Percentiles rank a stretch among this genome's conserved stretches.
These are phyloP conservation scores for Yamadazyma sp. DNA, from an alignment of 1,139 yeast species.

Conservation along the genomic window DNA sequence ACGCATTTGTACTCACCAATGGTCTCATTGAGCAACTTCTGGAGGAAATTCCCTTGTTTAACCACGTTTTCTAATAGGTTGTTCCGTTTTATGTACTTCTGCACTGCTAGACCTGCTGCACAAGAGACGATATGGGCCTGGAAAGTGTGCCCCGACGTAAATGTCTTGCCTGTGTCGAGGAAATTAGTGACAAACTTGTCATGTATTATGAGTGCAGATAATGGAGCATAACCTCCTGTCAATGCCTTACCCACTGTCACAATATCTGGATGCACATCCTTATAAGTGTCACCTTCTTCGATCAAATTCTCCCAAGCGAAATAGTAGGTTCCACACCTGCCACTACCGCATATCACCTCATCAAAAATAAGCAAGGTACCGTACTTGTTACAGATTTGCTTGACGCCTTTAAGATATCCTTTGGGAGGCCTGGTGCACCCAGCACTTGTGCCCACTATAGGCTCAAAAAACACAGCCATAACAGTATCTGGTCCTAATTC, in stretches of 20 bases:
- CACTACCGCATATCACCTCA: slow-evolving; percentile 65
- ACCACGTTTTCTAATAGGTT: slow-evolving; percentile 46
- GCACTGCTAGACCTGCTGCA: slow-evolving; percentile 55
- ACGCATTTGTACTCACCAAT: slow-evolving; percentile 31
- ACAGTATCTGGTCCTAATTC: slow-evolving; percentile 31
- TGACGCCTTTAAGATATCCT: slow-evolving; percentile 54
- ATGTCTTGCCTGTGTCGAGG: slow-evolving; percentile 39
- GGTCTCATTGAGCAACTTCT: slow-evolving; percentile 33
- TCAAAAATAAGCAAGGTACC: slow-evolving; percentile 55
- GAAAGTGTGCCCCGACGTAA: slow-evolving; percentile 57
- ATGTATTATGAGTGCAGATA: slow-evolving; percentile 52
- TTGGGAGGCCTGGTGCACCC: slow-evolving; percentile 57
- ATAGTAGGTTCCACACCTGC: slow-evolving; percentile 27
- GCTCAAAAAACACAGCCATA: slow-evolving; percentile 51
- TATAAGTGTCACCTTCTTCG: slow-evolving; percentile 3
- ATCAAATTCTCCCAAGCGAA: slow-evolving; percentile 4
- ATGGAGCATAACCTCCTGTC: slow-evolving; percentile 60
- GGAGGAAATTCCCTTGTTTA: slow-evolving; percentile 47
- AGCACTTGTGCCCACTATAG: slow-evolving; percentile 54
- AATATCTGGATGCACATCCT: slow-evolving; percentile 42
- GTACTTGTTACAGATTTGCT: slow-evolving; percentile 52
- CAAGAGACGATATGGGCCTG: slow-evolving; percentile 59
- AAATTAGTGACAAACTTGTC: slow-evolving; percentile 45
- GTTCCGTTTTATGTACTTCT: slow-evolving; percentile 46
- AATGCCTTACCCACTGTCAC: slow-evolving; percentile 62